Percentiles rank a stretch among this genome's conserved stretches.
These are phyloP conservation scores for Exserohilum turcica DNA, from an alignment of 2,329 filamentous ascomycete genomes.

Conservation along the genomic window DNA sequence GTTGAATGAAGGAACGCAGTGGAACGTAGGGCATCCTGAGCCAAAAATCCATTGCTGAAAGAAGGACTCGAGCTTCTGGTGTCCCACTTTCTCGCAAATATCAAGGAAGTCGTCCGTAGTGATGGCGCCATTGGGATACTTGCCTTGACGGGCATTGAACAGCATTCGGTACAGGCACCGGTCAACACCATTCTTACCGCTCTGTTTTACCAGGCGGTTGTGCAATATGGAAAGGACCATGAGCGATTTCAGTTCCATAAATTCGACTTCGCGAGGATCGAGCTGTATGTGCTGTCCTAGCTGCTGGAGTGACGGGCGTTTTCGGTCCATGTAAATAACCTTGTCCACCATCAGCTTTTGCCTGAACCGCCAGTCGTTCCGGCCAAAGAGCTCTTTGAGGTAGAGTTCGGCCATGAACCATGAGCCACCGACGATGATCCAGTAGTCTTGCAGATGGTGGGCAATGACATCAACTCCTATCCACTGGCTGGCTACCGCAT, in stretches of 20 bases:
- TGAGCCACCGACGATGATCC: slow-evolving; percentile 87
- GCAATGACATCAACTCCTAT: slow-evolving; percentile 91
- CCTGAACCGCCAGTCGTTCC: slow-evolving; percentile 91
- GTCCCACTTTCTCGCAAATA: slow-evolving; percentile 85
- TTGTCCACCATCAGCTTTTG: slow-evolving; percentile 84
- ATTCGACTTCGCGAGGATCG: slow-evolving; percentile 84
- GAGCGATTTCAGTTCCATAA: slow-evolving; percentile 87
- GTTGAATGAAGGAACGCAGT: slow-evolving; percentile 88
- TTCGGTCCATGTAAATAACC: slow-evolving; percentile 79
- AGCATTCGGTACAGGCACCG: slow-evolving; percentile 86
- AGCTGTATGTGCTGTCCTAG: slow-evolving; percentile 79
- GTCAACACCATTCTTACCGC: slow-evolving; percentile 79
- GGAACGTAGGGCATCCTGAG: slow-evolving; percentile 85
- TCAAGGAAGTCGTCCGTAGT: slow-evolving; percentile 78
- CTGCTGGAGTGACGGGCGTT: slow-evolving; percentile 79
- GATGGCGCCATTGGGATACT: slow-evolving; percentile 71
- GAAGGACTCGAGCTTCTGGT: slow-evolving; percentile 85
- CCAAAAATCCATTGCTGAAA: slow-evolving; percentile 93
- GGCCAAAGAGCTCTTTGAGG: slow-evolving; percentile 86
- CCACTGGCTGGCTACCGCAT: slow-evolving; percentile 89
- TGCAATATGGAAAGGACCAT: slow-evolving; percentile 93
- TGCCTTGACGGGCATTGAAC: slow-evolving; percentile 82
- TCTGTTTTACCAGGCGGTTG: slow-evolving; percentile 85
- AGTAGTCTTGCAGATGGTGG: slow-evolving; percentile 78
- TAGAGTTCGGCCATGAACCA: slow-evolving; percentile 96